Percentiles rank a stretch among this genome's conserved stretches.
These are phyloP conservation scores for Kwoniella botswanensis DNA, from an alignment of 768 basidiomycete species.

Conservation along the genomic window DNA sequence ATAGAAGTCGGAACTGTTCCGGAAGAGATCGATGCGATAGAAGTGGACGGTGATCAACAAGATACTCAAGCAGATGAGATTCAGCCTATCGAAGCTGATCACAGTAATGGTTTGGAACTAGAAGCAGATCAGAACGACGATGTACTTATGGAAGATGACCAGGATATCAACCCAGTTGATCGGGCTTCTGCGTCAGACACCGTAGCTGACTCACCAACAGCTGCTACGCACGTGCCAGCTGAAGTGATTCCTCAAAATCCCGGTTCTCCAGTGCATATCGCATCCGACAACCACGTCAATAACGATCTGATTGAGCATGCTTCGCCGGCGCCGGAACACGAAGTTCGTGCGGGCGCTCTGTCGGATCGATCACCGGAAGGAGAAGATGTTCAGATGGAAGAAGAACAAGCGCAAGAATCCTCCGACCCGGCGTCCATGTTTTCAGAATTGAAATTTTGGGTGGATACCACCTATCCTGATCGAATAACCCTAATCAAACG, in stretches of 20 bases:
- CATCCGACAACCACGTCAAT: constrained; percentile 2
- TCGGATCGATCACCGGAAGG: not conserved
- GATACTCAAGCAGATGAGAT: not conserved
- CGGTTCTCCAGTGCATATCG: not conserved
- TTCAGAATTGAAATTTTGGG: constrained; percentile 27
- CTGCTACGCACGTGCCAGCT: too few relatives aligned
- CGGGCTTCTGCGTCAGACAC: not conserved
- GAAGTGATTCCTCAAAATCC: not conserved
- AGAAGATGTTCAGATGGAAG: not conserved
- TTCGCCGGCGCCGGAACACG: not conserved
- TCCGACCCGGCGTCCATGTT: constrained; percentile 19
- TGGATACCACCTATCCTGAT: constrained; percentile 28
- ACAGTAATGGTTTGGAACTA: not conserved
- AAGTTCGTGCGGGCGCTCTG: not conserved
- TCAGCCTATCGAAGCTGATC: constrained; percentile 5
- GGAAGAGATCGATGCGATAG: not conserved
- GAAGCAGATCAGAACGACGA: not conserved
- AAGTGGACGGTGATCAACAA: not conserved
- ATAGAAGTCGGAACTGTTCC: not conserved
- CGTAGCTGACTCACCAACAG: not conserved
- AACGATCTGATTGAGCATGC: not conserved
- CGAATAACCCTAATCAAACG: constrained; percentile 16
- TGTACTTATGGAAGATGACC: not conserved
- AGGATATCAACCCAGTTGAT: not conserved
- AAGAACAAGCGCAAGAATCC: constrained; percentile 5